Conservation (phyloP, 1,139 yeast genomes). For the Trichomonascaceae sp. region DNA sequence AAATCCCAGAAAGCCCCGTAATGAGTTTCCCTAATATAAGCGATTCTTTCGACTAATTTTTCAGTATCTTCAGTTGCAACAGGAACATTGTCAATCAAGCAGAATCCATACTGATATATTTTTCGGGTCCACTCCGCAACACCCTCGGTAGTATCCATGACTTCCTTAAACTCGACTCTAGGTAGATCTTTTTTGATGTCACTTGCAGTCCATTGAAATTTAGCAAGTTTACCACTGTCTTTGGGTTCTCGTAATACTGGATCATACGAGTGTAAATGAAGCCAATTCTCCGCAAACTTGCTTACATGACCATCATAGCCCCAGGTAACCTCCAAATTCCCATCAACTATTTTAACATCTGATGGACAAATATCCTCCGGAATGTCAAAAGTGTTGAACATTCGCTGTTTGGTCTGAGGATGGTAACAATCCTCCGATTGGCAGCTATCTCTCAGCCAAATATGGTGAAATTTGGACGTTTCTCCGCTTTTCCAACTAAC, state of each 20-base stretch:
- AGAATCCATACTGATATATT: conserved; percentile 57
- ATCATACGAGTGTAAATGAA: conserved; percentile 51
- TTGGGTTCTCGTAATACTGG: conserved; percentile 34
- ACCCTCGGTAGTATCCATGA: conserved; percentile 45
- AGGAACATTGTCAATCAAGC: conserved; percentile 60
- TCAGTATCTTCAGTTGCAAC: conserved; percentile 58
- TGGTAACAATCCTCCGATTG: conserved; percentile 59
- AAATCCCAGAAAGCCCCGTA: conserved; percentile 83
- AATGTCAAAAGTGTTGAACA: conserved; percentile 53
- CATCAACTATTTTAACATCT: conserved; percentile 19
- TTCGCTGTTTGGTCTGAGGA: conserved; percentile 55
- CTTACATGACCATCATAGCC: conserved; percentile 46
- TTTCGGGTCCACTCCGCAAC: conserved; percentile 56
- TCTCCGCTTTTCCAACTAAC: conserved; percentile 31
- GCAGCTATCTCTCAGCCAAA: conserved; percentile 71
- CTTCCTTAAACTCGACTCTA: conserved; percentile 42
- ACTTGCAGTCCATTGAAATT: conserved; percentile 46
- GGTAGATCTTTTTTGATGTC: conserved; percentile 42
- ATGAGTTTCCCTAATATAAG: conserved; percentile 66
- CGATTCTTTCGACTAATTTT: conserved; percentile 51
- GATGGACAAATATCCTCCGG: conserved; percentile 43
- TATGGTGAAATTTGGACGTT: conserved; percentile 39
- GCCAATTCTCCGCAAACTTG: conserved; percentile 46
- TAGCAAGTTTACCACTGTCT: conserved; percentile 6
- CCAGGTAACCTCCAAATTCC: conserved; percentile 40